A percentile compares a stretch with the other conserved stretches of the same genome.
phyloP scores from a whole-genome alignment of 352 stramenopile species.

The Phytopythium boreale region DNA sequence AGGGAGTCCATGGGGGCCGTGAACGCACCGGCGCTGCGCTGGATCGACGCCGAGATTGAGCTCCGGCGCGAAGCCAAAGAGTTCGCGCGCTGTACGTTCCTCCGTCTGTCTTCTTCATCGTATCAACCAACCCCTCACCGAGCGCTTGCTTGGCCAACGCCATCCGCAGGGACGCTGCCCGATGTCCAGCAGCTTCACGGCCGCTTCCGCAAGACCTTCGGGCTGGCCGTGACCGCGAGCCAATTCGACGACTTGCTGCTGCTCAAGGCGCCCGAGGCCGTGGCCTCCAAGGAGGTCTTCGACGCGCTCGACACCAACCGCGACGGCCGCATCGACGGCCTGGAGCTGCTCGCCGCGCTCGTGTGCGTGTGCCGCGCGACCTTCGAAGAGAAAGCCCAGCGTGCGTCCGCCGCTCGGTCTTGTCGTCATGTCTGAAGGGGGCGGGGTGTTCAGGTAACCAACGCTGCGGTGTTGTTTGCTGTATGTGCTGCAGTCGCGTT shows the following conservation, averaged over 20 bases:
- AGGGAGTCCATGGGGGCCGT: slow-evolving; percentile 41
- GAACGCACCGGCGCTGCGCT: slow-evolving; percentile 43
- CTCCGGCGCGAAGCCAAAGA: slow-evolving; percentile 71
- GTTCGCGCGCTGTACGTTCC: slow-evolving; percentile 61
- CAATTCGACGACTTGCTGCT: slow-evolving; percentile 75
- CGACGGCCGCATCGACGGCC: slow-evolving; percentile 74
- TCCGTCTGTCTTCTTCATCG: not conserved
- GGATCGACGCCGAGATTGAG: slow-evolving; percentile 61
- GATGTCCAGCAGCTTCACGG: slow-evolving; percentile 60
- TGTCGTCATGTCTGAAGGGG: not conserved
- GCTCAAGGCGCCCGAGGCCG: slow-evolving; percentile 52
- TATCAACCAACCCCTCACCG: not conserved
- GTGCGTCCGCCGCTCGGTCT: slow-evolving; percentile 22
- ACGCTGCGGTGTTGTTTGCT: not conserved
- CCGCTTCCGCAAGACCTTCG: slow-evolving; percentile 73
- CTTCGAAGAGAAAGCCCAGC: slow-evolving; percentile 81
- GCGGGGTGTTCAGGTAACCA: not conserved
- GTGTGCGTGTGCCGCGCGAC: slow-evolving; percentile 61
- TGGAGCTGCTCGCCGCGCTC: slow-evolving; percentile 76
- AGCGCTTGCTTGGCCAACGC: not conserved
- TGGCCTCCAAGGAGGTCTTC: slow-evolving; percentile 72
- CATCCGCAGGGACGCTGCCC: slow-evolving; percentile 46
- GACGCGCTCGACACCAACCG: slow-evolving; percentile 64
- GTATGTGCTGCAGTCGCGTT: slow-evolving; percentile 40
- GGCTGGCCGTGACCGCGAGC: slow-evolving; percentile 67